Evolutionary conservation across 371 early-diverging fungal genomes (phyloP).

Genomic region (Mortierella sp.): DNA sequence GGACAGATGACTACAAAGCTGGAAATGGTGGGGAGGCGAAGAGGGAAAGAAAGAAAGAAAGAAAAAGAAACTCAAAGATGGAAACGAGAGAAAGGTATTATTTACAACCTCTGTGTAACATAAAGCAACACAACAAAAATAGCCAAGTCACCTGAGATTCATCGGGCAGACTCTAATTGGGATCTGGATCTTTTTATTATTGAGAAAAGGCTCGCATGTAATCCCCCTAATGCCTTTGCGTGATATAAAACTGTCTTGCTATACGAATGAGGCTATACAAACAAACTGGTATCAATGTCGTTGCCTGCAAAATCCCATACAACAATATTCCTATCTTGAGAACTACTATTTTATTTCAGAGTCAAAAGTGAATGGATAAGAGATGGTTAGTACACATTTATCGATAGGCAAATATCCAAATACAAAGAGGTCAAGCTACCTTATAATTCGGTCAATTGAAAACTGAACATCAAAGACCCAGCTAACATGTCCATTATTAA

Average conservation of each 20-base stretch:
- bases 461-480: slow-evolving; percentile 97
- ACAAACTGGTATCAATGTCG: slow-evolving; percentile 66
- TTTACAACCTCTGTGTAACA: neutral
- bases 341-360: slow-evolving; percentile 60
- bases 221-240: no score
- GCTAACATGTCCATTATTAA: slow-evolving; percentile 77
- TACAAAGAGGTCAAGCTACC: slow-evolving; percentile 52
- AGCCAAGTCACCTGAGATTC: neutral
- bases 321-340: slow-evolving; percentile 85
- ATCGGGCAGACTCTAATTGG: no score
- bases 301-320: slow-evolving; percentile 89
- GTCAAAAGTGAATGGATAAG: neutral
- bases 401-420: neutral
- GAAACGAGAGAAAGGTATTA: slow-evolving; percentile 6
- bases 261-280: slow-evolving; percentile 23
- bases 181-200: no score
- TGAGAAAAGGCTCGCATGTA: no score
- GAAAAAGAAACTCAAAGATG: neutral
- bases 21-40: neutral
- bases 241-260: neutral
- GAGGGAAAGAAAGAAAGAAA: slow-evolving; percentile 9
- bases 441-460: slow-evolving; percentile 81
- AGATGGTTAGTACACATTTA: neutral
- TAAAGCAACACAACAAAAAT: no score
- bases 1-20: no score